Evolutionary conservation across 768 basidiomycete species (phyloP).

Genomic region (Tulasnella sp.): DNA sequence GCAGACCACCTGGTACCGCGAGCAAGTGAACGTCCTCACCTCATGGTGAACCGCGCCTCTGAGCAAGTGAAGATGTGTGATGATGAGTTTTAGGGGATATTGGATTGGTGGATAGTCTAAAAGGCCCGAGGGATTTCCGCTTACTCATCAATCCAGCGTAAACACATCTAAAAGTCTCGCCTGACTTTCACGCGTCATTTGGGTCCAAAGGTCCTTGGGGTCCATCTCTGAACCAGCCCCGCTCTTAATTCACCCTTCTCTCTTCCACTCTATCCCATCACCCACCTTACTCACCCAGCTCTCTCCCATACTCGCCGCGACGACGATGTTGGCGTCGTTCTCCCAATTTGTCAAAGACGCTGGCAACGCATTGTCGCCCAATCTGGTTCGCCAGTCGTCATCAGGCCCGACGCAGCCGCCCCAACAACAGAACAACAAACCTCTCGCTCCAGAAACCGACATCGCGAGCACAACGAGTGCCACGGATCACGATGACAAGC

Average conservation of each 20-base stretch:
- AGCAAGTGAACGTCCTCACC: neutral
- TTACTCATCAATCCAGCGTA: neutral
- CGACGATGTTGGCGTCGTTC: slow-evolving; percentile 18
- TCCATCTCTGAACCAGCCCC: neutral
- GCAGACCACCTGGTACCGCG: neutral
- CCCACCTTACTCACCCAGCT: neutral
- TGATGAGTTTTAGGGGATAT: neutral
- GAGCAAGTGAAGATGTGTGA: neutral
- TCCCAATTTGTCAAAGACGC: slow-evolving; percentile 13
- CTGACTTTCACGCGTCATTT: neutral
- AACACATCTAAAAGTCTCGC: neutral
- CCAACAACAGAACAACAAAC: neutral
- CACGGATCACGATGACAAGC: neutral
- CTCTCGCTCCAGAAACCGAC: neutral
- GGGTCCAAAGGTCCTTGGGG: neutral
- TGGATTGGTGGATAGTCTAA: neutral
- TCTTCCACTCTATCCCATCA: neutral
- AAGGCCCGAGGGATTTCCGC: neutral
- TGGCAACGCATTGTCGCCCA: neutral
- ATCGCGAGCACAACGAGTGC: slow-evolving; percentile 6
- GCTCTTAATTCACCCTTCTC: neutral
- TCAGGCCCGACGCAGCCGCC: neutral
- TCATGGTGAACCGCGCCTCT: neutral
- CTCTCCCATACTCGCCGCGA: neutral
- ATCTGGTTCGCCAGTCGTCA: neutral